Evolutionary conservation across 1,139 yeast genomes (phyloP).

Genomic region (Petasospora fabianii): DNA sequence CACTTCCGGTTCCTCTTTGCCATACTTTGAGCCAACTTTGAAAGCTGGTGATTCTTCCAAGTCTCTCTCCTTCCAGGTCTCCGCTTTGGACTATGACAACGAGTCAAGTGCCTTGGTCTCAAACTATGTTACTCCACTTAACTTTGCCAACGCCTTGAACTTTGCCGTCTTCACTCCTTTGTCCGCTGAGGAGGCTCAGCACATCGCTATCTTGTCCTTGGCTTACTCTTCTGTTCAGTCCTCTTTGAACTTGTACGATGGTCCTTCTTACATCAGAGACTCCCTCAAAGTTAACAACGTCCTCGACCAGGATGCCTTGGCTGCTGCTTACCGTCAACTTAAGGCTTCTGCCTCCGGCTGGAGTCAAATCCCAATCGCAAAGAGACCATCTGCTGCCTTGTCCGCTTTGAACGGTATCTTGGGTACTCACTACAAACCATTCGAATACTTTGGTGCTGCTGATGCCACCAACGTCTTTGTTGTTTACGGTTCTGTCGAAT

Average conservation of each 20-base stretch:
- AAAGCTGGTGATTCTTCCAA: slow-evolving; percentile 41
- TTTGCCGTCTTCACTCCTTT: slow-evolving; percentile 74
- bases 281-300: slow-evolving; percentile 47
- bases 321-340: slow-evolving; percentile 40
- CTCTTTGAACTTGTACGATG: slow-evolving; percentile 74
- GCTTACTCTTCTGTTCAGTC: slow-evolving; percentile 62
- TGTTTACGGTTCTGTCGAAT: slow-evolving; percentile 68
- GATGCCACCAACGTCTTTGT: slow-evolving; percentile 71
- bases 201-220: slow-evolving; percentile 61
- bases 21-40: slow-evolving; percentile 59
- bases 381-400: slow-evolving; percentile 46
- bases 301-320: slow-evolving; percentile 43
- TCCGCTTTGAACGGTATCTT: slow-evolving; percentile 51
- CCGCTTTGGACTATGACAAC: slow-evolving; percentile 67
- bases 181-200: slow-evolving; percentile 60
- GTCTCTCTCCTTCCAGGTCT: slow-evolving; percentile 61
- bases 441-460: slow-evolving; percentile 61
- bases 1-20: slow-evolving; percentile 65
- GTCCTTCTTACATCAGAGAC: slow-evolving; percentile 61
- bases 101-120: slow-evolving; percentile 50
- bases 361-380: slow-evolving; percentile 30
- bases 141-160: slow-evolving; percentile 60
- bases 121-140: slow-evolving; percentile 64
- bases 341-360: slow-evolving; percentile 23
- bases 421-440: slow-evolving; percentile 58